phyloP scores from a whole-genome alignment of 2,329 filamentous ascomycete species.

The Sclerotinia nivalis region DNA sequence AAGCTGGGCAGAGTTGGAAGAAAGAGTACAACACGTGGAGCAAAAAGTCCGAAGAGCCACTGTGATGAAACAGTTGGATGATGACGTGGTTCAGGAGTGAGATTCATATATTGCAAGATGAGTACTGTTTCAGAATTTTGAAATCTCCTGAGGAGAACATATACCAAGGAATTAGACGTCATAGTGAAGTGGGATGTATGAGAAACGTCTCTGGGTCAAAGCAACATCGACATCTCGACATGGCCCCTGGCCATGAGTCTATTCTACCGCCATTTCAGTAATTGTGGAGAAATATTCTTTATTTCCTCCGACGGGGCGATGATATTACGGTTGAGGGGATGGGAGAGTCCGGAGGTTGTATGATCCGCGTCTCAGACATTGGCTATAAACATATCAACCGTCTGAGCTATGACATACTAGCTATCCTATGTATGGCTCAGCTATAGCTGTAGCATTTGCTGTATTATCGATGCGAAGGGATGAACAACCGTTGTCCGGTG shows the following conservation, averaged over 20 bases:
- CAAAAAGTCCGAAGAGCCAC: conserved; percentile 34
- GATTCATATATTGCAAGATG: conserved; percentile 30
- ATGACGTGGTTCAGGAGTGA: conserved; percentile 30
- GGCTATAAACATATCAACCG: background rate
- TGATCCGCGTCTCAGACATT: conserved; percentile 22
- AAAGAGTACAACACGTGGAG: conserved; percentile 38
- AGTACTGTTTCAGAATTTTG: conserved; percentile 10
- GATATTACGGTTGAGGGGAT: background rate
- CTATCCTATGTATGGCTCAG: background rate
- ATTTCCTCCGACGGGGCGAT: background rate
- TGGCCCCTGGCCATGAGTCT: background rate
- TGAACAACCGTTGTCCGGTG: background rate
- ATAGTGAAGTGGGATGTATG: conserved; percentile 4
- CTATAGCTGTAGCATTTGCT: background rate
- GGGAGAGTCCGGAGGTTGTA: background rate
- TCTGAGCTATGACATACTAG: conserved; percentile 5
- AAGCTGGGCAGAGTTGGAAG: conserved; percentile 41
- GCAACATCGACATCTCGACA: background rate
- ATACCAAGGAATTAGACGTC: background rate
- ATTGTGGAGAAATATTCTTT: background rate
- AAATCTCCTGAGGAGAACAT: background rate
- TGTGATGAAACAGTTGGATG: conserved; percentile 31
- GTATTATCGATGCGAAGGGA: conserved; percentile 10
- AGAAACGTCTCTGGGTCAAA: background rate
- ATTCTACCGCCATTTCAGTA: background rate